Conservation (phyloP, 768 basidiomycete genomes). For the Pleurotus ostreatus region DNA sequence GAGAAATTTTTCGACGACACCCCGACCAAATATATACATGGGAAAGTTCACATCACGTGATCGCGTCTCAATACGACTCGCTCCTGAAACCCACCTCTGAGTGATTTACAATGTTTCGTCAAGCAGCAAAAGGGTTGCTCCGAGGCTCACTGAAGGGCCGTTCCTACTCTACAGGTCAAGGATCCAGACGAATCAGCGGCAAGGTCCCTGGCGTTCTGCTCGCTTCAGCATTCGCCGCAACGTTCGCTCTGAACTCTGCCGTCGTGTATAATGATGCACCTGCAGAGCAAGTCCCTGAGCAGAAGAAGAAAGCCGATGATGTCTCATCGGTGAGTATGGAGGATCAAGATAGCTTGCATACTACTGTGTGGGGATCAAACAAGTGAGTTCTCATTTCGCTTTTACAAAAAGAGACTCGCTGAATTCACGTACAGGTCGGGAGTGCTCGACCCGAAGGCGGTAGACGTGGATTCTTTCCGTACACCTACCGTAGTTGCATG, state of each 20-base stretch:
- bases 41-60: background rate
- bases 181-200: background rate
- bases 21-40: background rate
- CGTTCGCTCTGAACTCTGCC: constrained; percentile 8
- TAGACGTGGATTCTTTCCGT: constrained; percentile 37
- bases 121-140: background rate
- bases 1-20: background rate
- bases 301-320: background rate
- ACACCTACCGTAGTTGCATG: constrained; percentile 49
- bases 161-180: background rate
- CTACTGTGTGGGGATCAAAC: constrained; percentile 76
- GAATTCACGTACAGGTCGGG: constrained; percentile 33
- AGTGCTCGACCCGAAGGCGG: constrained; percentile 36
- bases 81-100: background rate
- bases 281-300: constrained; percentile 1
- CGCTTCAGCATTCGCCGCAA: constrained; percentile 17
- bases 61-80: background rate
- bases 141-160: background rate
- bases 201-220: background rate
- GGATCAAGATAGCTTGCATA: constrained; percentile 28
- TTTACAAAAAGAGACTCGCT: background rate
- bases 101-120: constrained; percentile 2
- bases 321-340: constrained; percentile 1
- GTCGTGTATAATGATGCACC: constrained; percentile 5
- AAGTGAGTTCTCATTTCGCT: constrained; percentile 34